Conservation (phyloP, 2,329 filamentous ascomycete species). For the Ophiostoma populinum region DNA sequence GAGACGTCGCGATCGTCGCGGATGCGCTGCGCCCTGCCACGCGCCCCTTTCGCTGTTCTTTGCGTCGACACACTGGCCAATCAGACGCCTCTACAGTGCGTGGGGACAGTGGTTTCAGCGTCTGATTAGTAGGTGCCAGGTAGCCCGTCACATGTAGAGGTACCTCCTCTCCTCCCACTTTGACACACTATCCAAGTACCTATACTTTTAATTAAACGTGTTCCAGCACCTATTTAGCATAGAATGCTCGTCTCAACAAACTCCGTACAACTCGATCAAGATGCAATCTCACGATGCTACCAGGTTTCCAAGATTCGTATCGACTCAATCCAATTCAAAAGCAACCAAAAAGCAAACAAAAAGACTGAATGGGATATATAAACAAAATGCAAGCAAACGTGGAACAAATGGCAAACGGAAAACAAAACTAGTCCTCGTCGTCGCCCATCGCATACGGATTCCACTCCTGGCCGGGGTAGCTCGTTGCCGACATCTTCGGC, state of each 20-base stretch:
- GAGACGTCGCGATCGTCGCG: no score
- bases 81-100: conserved; percentile 6
- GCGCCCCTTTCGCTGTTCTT: conserved; percentile 3
- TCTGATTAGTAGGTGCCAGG: neutral
- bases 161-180: neutral
- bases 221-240: no score
- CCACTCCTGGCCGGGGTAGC: conserved; percentile 57
- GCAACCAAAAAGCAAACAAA: neutral
- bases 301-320: no score
- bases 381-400: neutral
- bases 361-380: no score
- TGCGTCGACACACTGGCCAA: conserved; percentile 1
- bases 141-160: neutral
- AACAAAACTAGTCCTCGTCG: conserved; percentile 2
- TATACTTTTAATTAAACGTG: no score
- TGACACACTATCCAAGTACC: no score
- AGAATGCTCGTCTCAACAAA: no score
- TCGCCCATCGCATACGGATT: conserved; percentile 30
- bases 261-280: no score
- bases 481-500: conserved; percentile 46
- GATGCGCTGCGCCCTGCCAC: no score
- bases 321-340: no score
- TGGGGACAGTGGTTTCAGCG: conserved; percentile 2
- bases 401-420: neutral
- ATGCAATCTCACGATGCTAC: no score